Evolutionary conservation across 164 flowering plant species (phyloP).

Genomic region (Nymphaea colorata): DNA sequence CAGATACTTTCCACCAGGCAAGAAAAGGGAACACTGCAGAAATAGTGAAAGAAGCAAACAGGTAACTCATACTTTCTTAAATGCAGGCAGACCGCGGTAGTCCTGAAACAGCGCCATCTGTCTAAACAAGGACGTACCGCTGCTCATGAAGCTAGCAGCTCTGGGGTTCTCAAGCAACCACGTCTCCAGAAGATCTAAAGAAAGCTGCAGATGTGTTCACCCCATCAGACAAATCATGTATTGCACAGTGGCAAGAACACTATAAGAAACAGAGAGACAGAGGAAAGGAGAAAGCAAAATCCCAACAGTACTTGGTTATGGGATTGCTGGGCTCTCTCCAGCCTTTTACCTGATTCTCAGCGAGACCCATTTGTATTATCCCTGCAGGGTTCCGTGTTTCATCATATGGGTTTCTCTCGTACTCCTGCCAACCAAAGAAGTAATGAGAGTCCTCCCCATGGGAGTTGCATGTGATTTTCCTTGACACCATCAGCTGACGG

Average conservation of each 20-base stretch:
- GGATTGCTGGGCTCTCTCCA: no score
- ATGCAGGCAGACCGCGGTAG: conserved; percentile 36
- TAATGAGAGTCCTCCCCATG: conserved; percentile 45
- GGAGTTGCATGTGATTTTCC: conserved; percentile 25
- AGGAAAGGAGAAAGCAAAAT: no score
- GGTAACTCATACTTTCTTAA: conserved; percentile 26
- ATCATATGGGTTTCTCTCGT: conserved; percentile 44
- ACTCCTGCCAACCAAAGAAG: conserved; percentile 47
- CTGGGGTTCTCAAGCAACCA: conserved; percentile 31
- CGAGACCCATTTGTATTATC: conserved; percentile 44
- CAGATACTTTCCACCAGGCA: no score
- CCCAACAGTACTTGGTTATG: background rate
- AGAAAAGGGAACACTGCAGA: no score
- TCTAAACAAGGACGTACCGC: conserved; percentile 26
- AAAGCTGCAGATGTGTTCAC: conserved; percentile 16
- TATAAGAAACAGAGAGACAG: background rate
- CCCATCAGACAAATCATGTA: background rate
- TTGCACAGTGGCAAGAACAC: background rate
- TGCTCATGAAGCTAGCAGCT: conserved; percentile 11
- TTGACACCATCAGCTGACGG: conserved; percentile 7
- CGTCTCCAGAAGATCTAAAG: conserved; percentile 35
- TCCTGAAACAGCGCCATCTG: conserved; percentile 48
- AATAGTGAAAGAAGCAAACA: background rate
- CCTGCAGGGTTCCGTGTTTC: conserved; percentile 25
- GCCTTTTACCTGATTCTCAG: conserved; percentile 28